Percentiles rank a stretch among this genome's conserved stretches.
These are phyloP conservation scores for Periconia sp. DNA, from an alignment of 2,329 filamentous ascomycete species.

Conservation along the genomic window DNA sequence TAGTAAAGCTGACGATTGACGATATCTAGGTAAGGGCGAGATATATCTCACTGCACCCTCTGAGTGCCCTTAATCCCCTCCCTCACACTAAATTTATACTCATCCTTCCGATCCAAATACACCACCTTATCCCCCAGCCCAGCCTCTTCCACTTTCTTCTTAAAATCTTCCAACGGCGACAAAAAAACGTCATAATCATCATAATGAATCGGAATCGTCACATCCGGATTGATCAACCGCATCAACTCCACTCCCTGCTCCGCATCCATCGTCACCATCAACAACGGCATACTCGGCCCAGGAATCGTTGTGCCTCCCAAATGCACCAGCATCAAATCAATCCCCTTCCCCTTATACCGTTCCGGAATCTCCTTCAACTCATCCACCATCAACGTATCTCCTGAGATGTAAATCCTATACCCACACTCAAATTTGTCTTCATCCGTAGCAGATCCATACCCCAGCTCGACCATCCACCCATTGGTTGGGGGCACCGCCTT, in stretches of 20 bases:
- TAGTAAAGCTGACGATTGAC: conserved; percentile 8
- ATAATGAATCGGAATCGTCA: conserved; percentile 57
- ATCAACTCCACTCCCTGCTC: conserved; percentile 64
- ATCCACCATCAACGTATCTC: conserved; percentile 64
- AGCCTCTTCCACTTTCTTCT: conserved; percentile 55
- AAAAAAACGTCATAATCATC: conserved; percentile 60
- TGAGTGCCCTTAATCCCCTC: conserved; percentile 4
- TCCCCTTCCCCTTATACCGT: conserved; percentile 50
- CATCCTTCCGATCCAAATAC: conserved; percentile 62
- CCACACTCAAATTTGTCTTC: conserved; percentile 46
- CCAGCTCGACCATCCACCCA: conserved; percentile 67
- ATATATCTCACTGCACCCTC: conserved; percentile 8
- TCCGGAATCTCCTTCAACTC: conserved; percentile 64
- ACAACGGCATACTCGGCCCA: conserved; percentile 57
- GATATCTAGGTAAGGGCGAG: not conserved
- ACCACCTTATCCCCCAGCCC: conserved; percentile 58
- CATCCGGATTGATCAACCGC: conserved; percentile 59
- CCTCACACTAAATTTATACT: conserved; percentile 57
- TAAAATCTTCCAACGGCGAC: conserved; percentile 62
- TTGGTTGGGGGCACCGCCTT: conserved; percentile 64
- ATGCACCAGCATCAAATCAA: conserved; percentile 69
- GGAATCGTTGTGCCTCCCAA: conserved; percentile 68
- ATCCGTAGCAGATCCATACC: conserved; percentile 40
- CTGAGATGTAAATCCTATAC: conserved; percentile 66
- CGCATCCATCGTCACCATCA: conserved; percentile 72